Evolutionary conservation across 352 stramenopile species (phyloP), one percentile per base, ranked within the genome.

Genomic region (Hyphochytrium catenoides): DNA sequence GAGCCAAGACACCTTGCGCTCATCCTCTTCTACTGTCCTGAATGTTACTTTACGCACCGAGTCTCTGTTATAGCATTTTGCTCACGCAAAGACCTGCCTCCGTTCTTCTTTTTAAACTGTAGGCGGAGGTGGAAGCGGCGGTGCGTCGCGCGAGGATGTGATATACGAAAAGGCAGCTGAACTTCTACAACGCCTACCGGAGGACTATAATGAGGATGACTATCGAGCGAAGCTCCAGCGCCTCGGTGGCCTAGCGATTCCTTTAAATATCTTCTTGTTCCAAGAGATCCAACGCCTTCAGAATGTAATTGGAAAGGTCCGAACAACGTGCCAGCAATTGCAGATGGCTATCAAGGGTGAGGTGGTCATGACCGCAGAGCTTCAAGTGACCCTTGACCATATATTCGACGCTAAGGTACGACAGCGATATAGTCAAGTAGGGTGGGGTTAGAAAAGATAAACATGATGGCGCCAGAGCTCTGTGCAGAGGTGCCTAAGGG

Each of bases 181-280:
- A 46, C 62, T 97, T 36, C 58, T 95, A 1, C 69, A 88, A 18
- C 52, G 81, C 3, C 57, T 98, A 34, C 88, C 87, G 7, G 81
- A 94, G 32, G 81, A 96, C 52, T 97, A 96, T 56, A 68, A 82
- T 34, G 84, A 95, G 48, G 90, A 98, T 48, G 85, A 95, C 42
- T 96, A 95, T 62, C 95, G 93, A 45, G 63, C 63, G 36, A 93
- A 94, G 54, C 93, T 97, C 47, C 75, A 83, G 48, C 94, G 94
- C 46, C 49, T 95, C 2, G 84, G 84, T 2, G 89, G 89, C 0
- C 74, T 97, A 30, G 73, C 75, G 31, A 79, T 95, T 33, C 88
- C 90, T 15, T 67, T 98, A 41, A 96, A 96, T 44, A 95, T 97
- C 37, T 96, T 97, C 51, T 56, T 97, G 16, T 96, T 93, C 62